phyloP scores from a whole-genome alignment of 345 rosid genomes.

The Citrus cavaleriei region DNA sequence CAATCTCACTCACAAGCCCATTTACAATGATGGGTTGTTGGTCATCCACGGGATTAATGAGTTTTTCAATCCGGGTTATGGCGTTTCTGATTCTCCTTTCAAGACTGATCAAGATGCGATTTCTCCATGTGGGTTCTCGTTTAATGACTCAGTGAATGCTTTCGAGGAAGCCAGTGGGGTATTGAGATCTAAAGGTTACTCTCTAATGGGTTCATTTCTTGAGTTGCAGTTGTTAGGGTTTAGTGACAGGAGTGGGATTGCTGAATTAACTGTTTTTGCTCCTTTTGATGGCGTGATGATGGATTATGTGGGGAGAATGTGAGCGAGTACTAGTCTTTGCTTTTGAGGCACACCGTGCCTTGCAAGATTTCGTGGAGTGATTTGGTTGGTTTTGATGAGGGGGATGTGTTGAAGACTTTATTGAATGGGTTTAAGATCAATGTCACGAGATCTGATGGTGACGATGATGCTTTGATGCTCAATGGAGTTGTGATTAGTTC shows the following conservation, averaged over 20 bases:
- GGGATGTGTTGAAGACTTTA: slow-evolving; percentile 17
- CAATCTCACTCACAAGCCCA: slow-evolving; percentile 21
- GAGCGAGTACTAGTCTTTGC: slow-evolving; percentile 18
- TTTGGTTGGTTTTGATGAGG: slow-evolving; percentile 14
- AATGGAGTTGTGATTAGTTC: slow-evolving; percentile 24
- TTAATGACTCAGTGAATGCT: neutral
- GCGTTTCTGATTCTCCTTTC: neutral
- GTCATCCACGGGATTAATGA: slow-evolving; percentile 29
- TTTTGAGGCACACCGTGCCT: slow-evolving; percentile 34
- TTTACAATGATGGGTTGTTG: slow-evolving; percentile 36
- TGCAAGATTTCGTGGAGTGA: slow-evolving; percentile 34
- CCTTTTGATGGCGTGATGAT: slow-evolving; percentile 32
- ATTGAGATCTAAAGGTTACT: slow-evolving; percentile 35
- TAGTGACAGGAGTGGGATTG: neutral
- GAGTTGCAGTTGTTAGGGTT: slow-evolving; percentile 33
- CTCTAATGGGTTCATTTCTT: slow-evolving; percentile 43
- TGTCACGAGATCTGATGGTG: slow-evolving; percentile 21
- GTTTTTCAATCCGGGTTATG: slow-evolving; percentile 31
- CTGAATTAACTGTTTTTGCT: slow-evolving; percentile 37
- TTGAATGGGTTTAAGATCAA: slow-evolving; percentile 29
- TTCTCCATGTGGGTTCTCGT: slow-evolving; percentile 8
- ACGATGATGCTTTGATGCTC: slow-evolving; percentile 16
- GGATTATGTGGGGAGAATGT: slow-evolving; percentile 8
- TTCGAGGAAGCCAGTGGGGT: slow-evolving; percentile 21
- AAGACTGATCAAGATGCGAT: neutral